Percentiles rank a stretch among this genome's conserved stretches.
Conservation (phyloP, 2,329 filamentous ascomycete species). For the Seiridium cupressi region DNA sequence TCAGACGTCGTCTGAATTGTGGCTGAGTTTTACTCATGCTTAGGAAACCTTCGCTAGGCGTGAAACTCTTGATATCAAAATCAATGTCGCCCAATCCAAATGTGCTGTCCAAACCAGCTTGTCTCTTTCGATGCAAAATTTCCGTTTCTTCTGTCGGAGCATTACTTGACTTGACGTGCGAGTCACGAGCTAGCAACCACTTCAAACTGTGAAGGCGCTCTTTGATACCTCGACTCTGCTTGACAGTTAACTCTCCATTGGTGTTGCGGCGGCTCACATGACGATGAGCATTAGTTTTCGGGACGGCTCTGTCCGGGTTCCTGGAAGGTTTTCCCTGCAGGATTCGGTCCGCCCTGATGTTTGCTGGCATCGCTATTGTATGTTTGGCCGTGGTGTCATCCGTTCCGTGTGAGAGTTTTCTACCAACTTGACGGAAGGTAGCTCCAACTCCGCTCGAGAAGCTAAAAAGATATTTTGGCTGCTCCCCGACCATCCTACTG, state of each 20-base stretch:
- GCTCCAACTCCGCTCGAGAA: constrained; percentile 16
- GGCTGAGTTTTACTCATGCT: constrained; percentile 9
- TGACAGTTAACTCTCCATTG: background rate
- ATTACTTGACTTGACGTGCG: background rate
- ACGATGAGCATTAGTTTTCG: background rate
- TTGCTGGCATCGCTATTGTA: background rate
- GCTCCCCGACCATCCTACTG: constrained; percentile 14
- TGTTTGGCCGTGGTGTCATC: background rate
- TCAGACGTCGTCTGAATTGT: constrained; percentile 21
- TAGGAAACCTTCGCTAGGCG: constrained; percentile 7
- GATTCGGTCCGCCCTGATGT: background rate
- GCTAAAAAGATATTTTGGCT: constrained; percentile 23
- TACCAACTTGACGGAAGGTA: constrained; percentile 12
- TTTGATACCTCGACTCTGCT: constrained; percentile 17
- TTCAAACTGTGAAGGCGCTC: constrained; percentile 24
- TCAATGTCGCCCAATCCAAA: constrained; percentile 11
- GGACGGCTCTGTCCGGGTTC: no score
- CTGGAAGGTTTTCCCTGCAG: background rate
- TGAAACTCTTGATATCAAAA: constrained; percentile 8
- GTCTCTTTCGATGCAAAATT: background rate
- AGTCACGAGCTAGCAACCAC: constrained; percentile 15
- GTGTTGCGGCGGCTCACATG: background rate
- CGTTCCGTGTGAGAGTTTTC: constrained; percentile 9
- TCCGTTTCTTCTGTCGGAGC: background rate
- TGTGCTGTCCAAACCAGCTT: constrained; percentile 4